Evolutionary conservation across 108 stramenopile genomes (phyloP).

Genomic region (Cyclostephanos invisitatus): DNA sequence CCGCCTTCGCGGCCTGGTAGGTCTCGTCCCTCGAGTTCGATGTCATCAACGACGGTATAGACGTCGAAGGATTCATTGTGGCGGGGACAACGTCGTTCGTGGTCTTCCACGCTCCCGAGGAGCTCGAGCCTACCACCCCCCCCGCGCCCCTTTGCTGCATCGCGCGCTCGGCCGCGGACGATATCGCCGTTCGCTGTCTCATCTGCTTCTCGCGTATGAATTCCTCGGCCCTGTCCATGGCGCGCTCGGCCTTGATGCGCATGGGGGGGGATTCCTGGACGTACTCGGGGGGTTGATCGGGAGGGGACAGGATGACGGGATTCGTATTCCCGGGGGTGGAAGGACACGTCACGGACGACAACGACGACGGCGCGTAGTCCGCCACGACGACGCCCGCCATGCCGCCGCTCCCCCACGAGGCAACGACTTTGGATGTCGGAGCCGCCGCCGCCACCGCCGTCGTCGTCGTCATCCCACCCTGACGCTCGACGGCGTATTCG

Average conservation of each 20-base stretch:
- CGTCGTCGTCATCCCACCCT: too few species aligned
- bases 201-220: constrained; percentile 47
- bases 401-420: too few species aligned
- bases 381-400: neutral
- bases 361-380: neutral
- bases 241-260: constrained; percentile 40
- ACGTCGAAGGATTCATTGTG: neutral
- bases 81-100: neutral
- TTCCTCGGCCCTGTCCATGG: constrained; percentile 33
- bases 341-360: neutral
- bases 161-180: constrained; percentile 43
- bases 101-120: neutral
- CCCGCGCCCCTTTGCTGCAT: constrained; percentile 20
- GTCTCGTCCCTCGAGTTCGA: constrained; percentile 18
- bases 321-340: neutral
- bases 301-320: neutral
- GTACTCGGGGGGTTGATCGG: neutral
- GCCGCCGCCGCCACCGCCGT: too few species aligned
- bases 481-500: neutral
- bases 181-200: constrained; percentile 39
- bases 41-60: constrained; percentile 1
- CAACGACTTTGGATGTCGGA: neutral
- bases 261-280: constrained; percentile 23
- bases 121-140: neutral
- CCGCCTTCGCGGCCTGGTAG: constrained; percentile 47